phyloP scores from a whole-genome alignment of 345 rosid species.

The Populus ilicifolia region DNA sequence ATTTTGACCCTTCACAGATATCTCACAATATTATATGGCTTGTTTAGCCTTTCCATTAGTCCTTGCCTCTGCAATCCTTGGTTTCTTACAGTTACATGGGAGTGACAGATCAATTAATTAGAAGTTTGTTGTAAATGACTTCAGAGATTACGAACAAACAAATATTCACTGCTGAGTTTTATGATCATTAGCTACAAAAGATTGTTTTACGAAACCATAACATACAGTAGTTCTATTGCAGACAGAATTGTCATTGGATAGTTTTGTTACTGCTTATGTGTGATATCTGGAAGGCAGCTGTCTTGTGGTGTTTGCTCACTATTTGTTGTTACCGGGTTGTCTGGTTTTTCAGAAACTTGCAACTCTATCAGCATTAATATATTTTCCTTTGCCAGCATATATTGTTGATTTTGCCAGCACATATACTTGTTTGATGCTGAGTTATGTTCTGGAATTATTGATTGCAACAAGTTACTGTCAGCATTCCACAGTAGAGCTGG shows the following conservation, averaged over 20 bases:
- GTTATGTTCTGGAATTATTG: too few species aligned
- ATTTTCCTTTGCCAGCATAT: neutral
- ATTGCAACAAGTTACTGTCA: too few species aligned
- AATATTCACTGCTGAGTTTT: too few species aligned
- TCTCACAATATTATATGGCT: too few species aligned
- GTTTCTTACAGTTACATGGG: too few species aligned
- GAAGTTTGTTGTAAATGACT: too few species aligned
- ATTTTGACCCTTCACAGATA: neutral
- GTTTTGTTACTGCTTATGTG: neutral
- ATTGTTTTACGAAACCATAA: neutral
- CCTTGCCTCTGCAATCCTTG: too few species aligned
- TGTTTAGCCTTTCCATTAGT: too few species aligned
- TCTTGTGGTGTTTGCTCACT: neutral
- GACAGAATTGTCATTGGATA: neutral
- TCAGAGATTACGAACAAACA: too few species aligned
- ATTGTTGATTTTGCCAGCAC: neutral
- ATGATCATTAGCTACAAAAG: neutral
- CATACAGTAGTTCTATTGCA: too few species aligned
- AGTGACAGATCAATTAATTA: too few species aligned
- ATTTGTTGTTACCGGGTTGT: neutral
- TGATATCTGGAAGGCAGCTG: conserved; percentile 1
- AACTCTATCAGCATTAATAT: neutral
- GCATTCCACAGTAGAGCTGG: too few species aligned
- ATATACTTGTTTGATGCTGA: neutral
- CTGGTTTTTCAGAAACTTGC: neutral